Conservation (phyloP, 345 rosid species). For the Limnanthes douglasii region DNA sequence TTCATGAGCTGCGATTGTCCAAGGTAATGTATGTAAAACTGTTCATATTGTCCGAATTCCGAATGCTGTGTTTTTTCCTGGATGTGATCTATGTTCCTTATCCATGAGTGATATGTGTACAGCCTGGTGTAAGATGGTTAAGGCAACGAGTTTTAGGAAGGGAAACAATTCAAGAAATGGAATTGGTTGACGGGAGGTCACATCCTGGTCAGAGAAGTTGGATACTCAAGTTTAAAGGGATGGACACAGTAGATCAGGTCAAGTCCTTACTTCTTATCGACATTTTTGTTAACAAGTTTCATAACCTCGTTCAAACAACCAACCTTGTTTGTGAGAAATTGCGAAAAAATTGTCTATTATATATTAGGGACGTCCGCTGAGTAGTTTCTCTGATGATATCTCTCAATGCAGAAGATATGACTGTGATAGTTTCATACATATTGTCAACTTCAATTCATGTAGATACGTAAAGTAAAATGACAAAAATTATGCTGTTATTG, state of each 20-base stretch:
- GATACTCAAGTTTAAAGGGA: constrained; percentile 66
- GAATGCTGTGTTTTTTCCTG: background rate
- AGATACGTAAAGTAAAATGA: too few species aligned
- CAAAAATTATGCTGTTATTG: too few species aligned
- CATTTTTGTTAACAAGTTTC: too few species aligned
- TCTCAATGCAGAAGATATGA: too few species aligned
- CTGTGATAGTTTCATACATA: too few species aligned
- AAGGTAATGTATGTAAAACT: constrained; percentile 35
- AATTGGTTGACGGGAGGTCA: constrained; percentile 67
- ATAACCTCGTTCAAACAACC: too few species aligned
- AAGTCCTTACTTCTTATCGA: background rate
- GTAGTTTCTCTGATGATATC: too few species aligned
- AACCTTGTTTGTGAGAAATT: too few species aligned
- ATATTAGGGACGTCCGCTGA: too few species aligned
- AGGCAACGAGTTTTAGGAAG: constrained; percentile 46
- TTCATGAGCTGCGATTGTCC: constrained; percentile 70
- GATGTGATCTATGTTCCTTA: background rate
- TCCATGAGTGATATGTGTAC: constrained; percentile 5
- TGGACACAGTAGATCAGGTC: constrained; percentile 63
- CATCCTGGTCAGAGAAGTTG: constrained; percentile 66
- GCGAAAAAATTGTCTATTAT: too few species aligned
- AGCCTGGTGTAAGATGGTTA: constrained; percentile 93
- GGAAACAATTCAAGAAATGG: constrained; percentile 55
- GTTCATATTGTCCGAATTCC: too few species aligned
- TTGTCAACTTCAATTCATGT: too few species aligned